These are phyloP conservation scores for Pseudocercospora ulei DNA, from an alignment of 2,329 filamentous ascomycete species.

Conservation along the genomic window DNA sequence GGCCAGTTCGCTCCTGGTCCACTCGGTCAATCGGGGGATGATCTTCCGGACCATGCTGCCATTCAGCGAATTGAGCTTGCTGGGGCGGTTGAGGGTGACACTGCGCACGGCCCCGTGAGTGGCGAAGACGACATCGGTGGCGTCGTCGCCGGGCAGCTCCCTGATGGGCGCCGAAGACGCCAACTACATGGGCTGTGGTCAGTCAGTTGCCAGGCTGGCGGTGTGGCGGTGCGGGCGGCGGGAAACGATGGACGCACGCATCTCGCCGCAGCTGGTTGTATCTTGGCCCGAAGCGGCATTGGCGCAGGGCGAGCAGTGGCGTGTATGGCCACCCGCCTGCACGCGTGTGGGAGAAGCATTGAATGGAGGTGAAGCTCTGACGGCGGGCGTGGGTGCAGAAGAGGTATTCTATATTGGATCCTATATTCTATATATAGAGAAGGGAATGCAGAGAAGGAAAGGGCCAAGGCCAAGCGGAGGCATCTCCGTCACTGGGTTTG, in stretches of 20 bases:
- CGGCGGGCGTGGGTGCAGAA: not conserved
- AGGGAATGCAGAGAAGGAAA: no score
- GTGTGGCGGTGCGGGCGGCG: constrained; percentile 2
- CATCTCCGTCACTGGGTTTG: not conserved
- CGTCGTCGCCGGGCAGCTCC: constrained; percentile 58
- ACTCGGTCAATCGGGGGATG: constrained; percentile 76
- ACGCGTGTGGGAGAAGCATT: constrained; percentile 42
- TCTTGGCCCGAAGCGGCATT: constrained; percentile 71
- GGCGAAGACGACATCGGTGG: constrained; percentile 87
- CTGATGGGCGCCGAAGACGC: constrained; percentile 35
- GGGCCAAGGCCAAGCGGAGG: no score
- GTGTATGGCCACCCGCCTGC: constrained; percentile 36
- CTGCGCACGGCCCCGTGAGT: constrained; percentile 80
- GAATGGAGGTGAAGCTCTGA: constrained; percentile 17
- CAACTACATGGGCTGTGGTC: constrained; percentile 29
- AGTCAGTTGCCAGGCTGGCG: constrained; percentile 26
- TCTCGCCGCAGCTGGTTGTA: constrained; percentile 20
- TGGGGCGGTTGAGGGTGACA: constrained; percentile 86
- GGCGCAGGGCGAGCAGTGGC: constrained; percentile 36
- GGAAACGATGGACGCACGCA: constrained; percentile 14
- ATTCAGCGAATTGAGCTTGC: constrained; percentile 85
- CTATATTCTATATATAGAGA: no score
- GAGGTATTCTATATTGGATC: no score
- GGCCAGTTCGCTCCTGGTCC: constrained; percentile 88
- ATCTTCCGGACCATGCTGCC: constrained; percentile 95